phyloP scores from a whole-genome alignment of 805 yeast genomes.

The Kodamaea hsintzibuensis region DNA sequence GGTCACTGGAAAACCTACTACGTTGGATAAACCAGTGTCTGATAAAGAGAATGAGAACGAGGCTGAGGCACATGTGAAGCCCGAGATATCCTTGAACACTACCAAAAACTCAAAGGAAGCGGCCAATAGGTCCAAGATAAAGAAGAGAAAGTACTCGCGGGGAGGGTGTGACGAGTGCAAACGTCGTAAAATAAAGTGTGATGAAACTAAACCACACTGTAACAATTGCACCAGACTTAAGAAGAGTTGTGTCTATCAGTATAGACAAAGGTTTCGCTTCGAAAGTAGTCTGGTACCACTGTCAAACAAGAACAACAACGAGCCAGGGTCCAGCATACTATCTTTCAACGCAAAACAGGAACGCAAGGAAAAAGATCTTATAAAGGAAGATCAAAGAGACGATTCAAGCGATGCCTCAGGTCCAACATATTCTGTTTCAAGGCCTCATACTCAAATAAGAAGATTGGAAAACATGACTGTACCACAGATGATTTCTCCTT shows the following conservation, averaged over 20 bases:
- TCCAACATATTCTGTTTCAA: not conserved
- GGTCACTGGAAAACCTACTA: not conserved
- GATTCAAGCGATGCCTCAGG: not conserved
- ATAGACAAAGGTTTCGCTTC: conserved; percentile 15
- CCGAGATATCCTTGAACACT: not conserved
- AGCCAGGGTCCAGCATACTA: not conserved
- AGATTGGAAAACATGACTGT: not conserved
- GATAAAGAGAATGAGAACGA: not conserved
- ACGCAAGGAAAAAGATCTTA: not conserved
- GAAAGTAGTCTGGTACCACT: conserved; percentile 2
- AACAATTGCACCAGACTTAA: conserved; percentile 35
- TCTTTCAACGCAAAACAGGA: not conserved
- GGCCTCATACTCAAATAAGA: not conserved
- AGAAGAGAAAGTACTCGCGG: conserved; percentile 40
- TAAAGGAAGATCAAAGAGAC: not conserved
- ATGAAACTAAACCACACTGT: conserved; percentile 40
- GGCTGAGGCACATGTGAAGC: not conserved
- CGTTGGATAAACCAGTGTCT: not conserved
- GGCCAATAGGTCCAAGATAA: conserved; percentile 15
- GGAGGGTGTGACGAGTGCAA: conserved; percentile 47
- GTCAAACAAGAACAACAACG: not conserved
- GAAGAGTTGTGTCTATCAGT: conserved; percentile 31
- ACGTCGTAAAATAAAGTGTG: conserved; percentile 45
- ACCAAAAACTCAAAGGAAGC: not conserved
- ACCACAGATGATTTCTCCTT: not conserved